These are phyloP conservation scores for Lasiosphaeria hispida DNA, from an alignment of 495 filamentous ascomycete genomes.

Conservation along the genomic window DNA sequence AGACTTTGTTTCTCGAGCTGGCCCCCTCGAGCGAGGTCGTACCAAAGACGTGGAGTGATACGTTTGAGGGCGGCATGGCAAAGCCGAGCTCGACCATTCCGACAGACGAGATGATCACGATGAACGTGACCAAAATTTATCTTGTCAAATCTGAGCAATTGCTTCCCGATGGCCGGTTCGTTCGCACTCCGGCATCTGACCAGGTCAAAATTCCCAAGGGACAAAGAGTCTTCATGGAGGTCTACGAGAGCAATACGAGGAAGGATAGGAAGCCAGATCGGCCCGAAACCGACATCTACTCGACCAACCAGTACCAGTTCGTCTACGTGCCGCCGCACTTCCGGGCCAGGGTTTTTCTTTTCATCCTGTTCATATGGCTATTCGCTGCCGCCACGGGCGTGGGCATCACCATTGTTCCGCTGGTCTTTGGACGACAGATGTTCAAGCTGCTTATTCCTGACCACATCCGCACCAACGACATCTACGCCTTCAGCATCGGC, in stretches of 20 bases:
- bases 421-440: slow-evolving; percentile 77
- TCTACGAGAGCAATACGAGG: slow-evolving; percentile 66
- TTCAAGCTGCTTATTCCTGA: slow-evolving; percentile 65
- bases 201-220: slow-evolving; percentile 91
- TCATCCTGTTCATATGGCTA: slow-evolving; percentile 87
- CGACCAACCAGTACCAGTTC: slow-evolving; percentile 68
- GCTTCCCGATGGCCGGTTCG: slow-evolving; percentile 73
- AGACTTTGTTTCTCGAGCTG: slow-evolving; percentile 37
- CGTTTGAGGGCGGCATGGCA: slow-evolving; percentile 35
- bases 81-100: slow-evolving; percentile 29
- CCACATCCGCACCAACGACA: slow-evolving; percentile 77
- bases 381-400: slow-evolving; percentile 95
- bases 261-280: slow-evolving; percentile 53
- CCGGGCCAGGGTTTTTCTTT: slow-evolving; percentile 71
- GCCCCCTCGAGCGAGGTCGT: slow-evolving; percentile 30
- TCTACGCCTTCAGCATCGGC: slow-evolving; percentile 92
- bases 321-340: slow-evolving; percentile 92
- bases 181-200: slow-evolving; percentile 86
- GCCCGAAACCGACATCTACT: slow-evolving; percentile 63
- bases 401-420: slow-evolving; percentile 76
- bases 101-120: slow-evolving; percentile 22
- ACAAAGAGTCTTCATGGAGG: slow-evolving; percentile 72
- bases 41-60: slow-evolving; percentile 41
- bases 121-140: slow-evolving; percentile 31
- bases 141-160: slow-evolving; percentile 45